Evolutionary conservation across 1,284 basidiomycete genomes (phyloP).

Genomic region (Trametes polyzona): DNA sequence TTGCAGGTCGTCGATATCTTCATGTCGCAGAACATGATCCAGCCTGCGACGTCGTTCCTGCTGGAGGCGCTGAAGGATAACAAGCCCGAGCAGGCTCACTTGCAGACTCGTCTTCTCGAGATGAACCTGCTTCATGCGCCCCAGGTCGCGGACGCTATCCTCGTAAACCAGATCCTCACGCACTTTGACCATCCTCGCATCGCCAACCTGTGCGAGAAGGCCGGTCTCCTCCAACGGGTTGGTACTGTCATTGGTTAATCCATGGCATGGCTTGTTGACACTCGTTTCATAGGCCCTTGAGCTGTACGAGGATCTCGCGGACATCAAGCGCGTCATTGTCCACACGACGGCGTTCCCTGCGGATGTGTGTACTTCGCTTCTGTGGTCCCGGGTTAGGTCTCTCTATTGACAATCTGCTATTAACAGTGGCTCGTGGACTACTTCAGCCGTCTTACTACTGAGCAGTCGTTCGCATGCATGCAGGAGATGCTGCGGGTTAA

Average conservation of each 20-base stretch:
- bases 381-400: no score
- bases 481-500: slow-evolving; percentile 98
- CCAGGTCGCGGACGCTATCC: slow-evolving; percentile 98
- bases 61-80: slow-evolving; percentile 99
- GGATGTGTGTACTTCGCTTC: slow-evolving; percentile 77
- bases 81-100: slow-evolving; percentile 94
- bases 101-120: slow-evolving; percentile 96
- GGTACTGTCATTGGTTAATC: slow-evolving; percentile 30
- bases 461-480: slow-evolving; percentile 96
- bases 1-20: slow-evolving; percentile 94
- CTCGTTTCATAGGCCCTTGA: slow-evolving; percentile 81
- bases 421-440: slow-evolving; percentile 94
- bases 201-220: slow-evolving; percentile 98
- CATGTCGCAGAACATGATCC: slow-evolving; percentile 99
- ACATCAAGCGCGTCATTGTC: slow-evolving; percentile 98
- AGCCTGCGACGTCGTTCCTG: slow-evolving; percentile 98
- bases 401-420: slow-evolving; percentile 1
- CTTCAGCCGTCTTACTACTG: slow-evolving; percentile 98
- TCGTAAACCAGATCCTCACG: slow-evolving; percentile 99
- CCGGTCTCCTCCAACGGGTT: slow-evolving; percentile 91
- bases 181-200: slow-evolving; percentile 97
- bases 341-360: slow-evolving; percentile 88
- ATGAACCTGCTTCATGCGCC: slow-evolving; percentile 99
- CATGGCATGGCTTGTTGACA: slow-evolving; percentile 17
- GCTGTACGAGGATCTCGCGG: slow-evolving; percentile 96